Evolutionary conservation across 2,329 filamentous ascomycete genomes (phyloP), one percentile per base, ranked within the genome.

Genomic region (Neonectria coccinea): DNA sequence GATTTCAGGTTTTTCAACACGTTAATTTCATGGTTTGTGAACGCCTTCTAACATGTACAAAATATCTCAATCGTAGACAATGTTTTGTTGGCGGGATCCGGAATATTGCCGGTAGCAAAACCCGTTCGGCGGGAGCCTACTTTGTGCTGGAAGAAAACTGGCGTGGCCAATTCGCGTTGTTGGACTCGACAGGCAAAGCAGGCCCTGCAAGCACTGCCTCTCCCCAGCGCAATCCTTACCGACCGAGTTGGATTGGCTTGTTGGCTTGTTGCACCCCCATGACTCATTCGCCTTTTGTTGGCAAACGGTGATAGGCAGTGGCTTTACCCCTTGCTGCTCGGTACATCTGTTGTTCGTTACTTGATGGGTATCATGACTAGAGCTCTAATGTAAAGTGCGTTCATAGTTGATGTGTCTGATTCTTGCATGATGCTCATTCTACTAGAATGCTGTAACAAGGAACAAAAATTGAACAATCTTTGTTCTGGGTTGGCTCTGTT

Each of bases 1-100:
- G 16, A 57, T 66, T 64, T 50, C 56, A 62, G 42, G 54, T 60
- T 66, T 67, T 72, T 69, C 62, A 71, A 53, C 57, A 55, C 65
- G 61, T 50, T 67, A 22, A 48, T 60, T 50, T 48, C 57, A 5
- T 6, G 14, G 36, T 14, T 39, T 66, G 45, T 48, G 57, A 56
- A 45, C 57, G 68, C 14, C 14, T 39, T 39, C 14, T 4, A n/a
- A n/a, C 36, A n/a, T n/a, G 22, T 27, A 8, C 45, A 25, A 25
- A 25, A 25, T 6, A 25, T 25, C 25, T 2, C 29, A n/a, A 11
- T 16, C 47, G 25, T 12, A 18, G 47, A 29, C 47, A 12, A 27
- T 50, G 25, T 9, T 11, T 11, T 33, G 31, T 33, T 33, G 31
- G 47, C 16, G 47, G 27, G 22, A 31, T 33, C 9, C 27, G 10